These are phyloP conservation scores for Vanrija humicola DNA, from an alignment of 1,284 basidiomycete species.

Conservation along the genomic window DNA sequence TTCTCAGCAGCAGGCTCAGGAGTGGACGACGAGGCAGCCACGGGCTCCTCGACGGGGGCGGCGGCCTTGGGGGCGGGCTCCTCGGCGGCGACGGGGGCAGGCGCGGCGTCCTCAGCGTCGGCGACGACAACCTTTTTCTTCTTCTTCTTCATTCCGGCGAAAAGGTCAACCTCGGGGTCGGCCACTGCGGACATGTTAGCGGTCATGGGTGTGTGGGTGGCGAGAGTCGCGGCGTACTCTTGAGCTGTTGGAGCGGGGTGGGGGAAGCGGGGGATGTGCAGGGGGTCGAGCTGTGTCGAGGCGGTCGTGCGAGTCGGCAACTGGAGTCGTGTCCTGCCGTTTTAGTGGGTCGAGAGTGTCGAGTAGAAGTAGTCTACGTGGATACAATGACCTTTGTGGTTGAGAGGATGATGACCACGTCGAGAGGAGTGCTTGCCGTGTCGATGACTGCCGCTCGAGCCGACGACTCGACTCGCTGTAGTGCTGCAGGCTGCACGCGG, in stretches of 20 bases:
- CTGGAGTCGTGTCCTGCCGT: neutral
- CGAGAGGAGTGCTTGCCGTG: no score
- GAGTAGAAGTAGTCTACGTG: neutral
- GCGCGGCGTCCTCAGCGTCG: constrained; percentile 44
- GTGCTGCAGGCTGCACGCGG: no score
- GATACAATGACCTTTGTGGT: neutral
- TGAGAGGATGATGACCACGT: neutral
- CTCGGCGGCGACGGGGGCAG: constrained; percentile 28
- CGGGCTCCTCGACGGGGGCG: constrained; percentile 23
- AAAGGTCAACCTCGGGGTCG: constrained; percentile 51
- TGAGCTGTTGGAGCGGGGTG: neutral
- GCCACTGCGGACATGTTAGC: constrained; percentile 30
- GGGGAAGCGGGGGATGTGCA: neutral
- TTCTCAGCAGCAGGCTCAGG: constrained; percentile 25
- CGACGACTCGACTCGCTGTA: neutral
- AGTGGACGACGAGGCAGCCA: constrained; percentile 34
- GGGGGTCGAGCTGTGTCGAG: neutral
- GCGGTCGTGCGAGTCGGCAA: neutral
- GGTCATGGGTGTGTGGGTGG: neutral
- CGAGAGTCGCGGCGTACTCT: constrained; percentile 1
- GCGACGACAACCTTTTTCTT: constrained; percentile 51
- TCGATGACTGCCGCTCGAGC: no score
- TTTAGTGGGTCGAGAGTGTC: neutral
- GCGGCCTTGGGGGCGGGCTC: constrained; percentile 31
- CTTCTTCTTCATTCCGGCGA: constrained; percentile 55